Percentiles rank a stretch among this genome's conserved stretches.
Conservation (phyloP, 1,284 basidiomycete genomes). For the Irpex sp. region DNA sequence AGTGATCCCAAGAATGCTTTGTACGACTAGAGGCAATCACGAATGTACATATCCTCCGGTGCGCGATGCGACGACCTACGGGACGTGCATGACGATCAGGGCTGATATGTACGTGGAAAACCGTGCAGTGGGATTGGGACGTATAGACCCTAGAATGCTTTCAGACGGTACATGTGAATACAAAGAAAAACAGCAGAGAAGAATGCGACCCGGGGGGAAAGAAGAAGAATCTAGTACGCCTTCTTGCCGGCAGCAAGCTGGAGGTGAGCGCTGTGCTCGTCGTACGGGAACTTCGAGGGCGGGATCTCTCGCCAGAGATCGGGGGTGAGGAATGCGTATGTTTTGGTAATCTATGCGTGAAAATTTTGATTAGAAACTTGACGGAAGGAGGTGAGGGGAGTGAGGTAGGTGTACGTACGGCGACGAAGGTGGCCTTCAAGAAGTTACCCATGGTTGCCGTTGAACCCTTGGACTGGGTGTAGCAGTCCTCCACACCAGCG, state of each 20-base stretch:
- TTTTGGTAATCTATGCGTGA: conserved; percentile 84
- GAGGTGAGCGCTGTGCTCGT: conserved; percentile 91
- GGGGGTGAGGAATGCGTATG: conserved; percentile 96
- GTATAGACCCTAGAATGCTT: conserved; percentile 15
- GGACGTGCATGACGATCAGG: background rate
- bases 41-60: no score
- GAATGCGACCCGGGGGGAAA: background rate
- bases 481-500: conserved; percentile 94
- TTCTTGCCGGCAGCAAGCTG: conserved; percentile 82
- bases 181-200: conserved; percentile 4
- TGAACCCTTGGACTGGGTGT: conserved; percentile 96
- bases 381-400: background rate
- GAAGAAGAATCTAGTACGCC: conserved; percentile 58
- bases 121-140: background rate
- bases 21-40: no score
- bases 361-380: conserved; percentile 5
- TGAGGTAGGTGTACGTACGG: conserved; percentile 50
- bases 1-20: no score
- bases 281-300: conserved; percentile 85
- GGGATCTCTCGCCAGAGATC: conserved; percentile 98
- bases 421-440: conserved; percentile 98
- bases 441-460: conserved; percentile 99
- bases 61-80: no score
- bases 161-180: conserved; percentile 22
- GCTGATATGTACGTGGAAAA: background rate